Evolutionary conservation across 2,329 filamentous ascomycete genomes (phyloP).

Genomic region (Xylaria sp.): DNA sequence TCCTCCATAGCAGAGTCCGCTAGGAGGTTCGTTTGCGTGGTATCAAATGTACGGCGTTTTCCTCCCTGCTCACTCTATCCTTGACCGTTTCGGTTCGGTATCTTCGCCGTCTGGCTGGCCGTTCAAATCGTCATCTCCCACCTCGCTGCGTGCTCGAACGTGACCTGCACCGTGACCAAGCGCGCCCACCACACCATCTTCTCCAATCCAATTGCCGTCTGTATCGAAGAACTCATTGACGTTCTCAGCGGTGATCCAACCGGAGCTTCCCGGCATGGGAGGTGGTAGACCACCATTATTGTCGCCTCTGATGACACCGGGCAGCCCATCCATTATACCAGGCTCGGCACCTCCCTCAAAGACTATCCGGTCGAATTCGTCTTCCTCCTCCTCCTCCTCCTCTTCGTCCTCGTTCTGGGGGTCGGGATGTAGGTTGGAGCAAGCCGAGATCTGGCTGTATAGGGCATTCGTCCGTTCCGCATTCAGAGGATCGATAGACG

Average conservation of each 20-base stretch:
- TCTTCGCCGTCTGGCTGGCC: constrained; percentile 44
- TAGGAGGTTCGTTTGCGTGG: background rate
- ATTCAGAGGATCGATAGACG: constrained; percentile 32
- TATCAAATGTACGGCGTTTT: background rate
- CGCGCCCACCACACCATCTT: constrained; percentile 48
- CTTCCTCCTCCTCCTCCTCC: constrained; percentile 58
- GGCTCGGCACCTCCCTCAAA: constrained; percentile 55
- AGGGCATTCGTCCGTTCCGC: constrained; percentile 49
- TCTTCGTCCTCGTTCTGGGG: constrained; percentile 60
- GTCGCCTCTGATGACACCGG: constrained; percentile 55
- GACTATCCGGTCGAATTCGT: constrained; percentile 54
- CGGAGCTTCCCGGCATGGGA: constrained; percentile 71
- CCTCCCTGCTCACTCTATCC: constrained; percentile 32
- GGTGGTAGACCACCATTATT: constrained; percentile 60
- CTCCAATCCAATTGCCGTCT: constrained; percentile 75
- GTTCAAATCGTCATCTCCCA: constrained; percentile 51
- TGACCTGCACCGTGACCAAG: constrained; percentile 68
- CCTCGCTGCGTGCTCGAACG: constrained; percentile 56
- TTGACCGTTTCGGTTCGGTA: constrained; percentile 38
- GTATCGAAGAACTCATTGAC: constrained; percentile 81
- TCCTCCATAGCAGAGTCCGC: background rate
- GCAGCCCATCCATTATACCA: constrained; percentile 59
- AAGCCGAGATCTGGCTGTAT: constrained; percentile 72
- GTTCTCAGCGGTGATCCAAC: constrained; percentile 93
- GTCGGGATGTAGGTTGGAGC: constrained; percentile 77